Conservation (phyloP, 2,329 filamentous ascomycete species). For the Monosporascus sp. region DNA sequence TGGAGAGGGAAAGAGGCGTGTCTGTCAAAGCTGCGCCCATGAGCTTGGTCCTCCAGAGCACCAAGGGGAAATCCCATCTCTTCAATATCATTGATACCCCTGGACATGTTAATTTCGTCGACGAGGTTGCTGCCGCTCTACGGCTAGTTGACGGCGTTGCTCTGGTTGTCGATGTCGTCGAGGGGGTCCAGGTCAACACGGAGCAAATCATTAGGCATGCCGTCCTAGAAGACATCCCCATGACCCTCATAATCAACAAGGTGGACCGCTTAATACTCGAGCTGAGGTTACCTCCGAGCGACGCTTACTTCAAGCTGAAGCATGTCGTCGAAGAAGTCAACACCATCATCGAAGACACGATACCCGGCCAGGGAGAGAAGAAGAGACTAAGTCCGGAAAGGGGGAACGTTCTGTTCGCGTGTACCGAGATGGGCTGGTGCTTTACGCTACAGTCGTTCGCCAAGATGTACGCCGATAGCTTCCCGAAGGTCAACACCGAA, state of each 20-base stretch:
- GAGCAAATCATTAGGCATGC: conserved; percentile 97
- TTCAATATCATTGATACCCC: conserved; percentile 95
- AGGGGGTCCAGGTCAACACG: conserved; percentile 97
- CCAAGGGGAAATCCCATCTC: conserved; percentile 89
- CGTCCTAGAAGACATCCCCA: conserved; percentile 79
- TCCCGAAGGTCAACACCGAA: conserved; percentile 71
- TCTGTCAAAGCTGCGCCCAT: conserved; percentile 93
- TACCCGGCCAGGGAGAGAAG: conserved; percentile 74
- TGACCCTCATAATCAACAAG: conserved; percentile 93
- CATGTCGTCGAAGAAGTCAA: conserved; percentile 99
- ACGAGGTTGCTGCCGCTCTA: conserved; percentile 86
- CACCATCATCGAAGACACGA: conserved; percentile 82
- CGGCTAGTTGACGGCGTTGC: conserved; percentile 88
- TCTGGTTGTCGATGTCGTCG: conserved; percentile 90
- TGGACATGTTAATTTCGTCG: conserved; percentile 96
- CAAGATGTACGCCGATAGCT: conserved; percentile 91
- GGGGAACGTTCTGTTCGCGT: conserved; percentile 96
- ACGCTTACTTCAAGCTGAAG: conserved; percentile 98
- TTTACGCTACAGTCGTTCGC: conserved; percentile 93
- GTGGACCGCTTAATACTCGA: conserved; percentile 94
- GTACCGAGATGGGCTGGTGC: conserved; percentile 91
- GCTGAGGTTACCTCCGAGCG: conserved; percentile 85
- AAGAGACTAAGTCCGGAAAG: conserved; percentile 88
- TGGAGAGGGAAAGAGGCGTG: conserved; percentile 84
- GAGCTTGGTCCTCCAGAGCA: conserved; percentile 83